Percentiles rank a stretch among this genome's conserved stretches.
These are phyloP conservation scores for Hydrangea macrophylla DNA, from an alignment of 148 eudicot genomes.

Conservation along the genomic window DNA sequence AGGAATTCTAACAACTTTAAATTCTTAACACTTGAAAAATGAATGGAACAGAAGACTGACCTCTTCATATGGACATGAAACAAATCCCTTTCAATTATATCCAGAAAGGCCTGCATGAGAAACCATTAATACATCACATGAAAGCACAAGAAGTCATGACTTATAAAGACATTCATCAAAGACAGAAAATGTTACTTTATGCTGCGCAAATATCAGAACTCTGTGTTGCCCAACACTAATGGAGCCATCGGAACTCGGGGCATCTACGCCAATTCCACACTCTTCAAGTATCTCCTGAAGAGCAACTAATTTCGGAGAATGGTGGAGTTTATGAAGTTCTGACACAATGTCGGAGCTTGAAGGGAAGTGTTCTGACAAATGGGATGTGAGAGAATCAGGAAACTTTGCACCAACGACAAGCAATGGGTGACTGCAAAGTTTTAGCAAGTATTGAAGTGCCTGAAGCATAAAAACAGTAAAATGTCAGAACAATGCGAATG, in stretches of 20 bases:
- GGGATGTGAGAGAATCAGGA: slow-evolving; percentile 51
- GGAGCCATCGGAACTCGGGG: slow-evolving; percentile 69
- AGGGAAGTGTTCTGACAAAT: slow-evolving; percentile 56
- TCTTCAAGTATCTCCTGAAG: slow-evolving; percentile 96
- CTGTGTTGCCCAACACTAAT: slow-evolving; percentile 86
- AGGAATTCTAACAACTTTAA: no score
- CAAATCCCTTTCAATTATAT: slow-evolving; percentile 85
- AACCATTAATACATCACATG: background rate
- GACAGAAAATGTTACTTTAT: slow-evolving; percentile 39
- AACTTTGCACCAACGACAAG: slow-evolving; percentile 76
- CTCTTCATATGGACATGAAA: slow-evolving; percentile 86
- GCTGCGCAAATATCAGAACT: slow-evolving; percentile 97
- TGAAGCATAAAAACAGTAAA: slow-evolving; percentile 22
- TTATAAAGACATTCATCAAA: background rate
- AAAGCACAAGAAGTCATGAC: slow-evolving; percentile 5
- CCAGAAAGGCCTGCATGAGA: slow-evolving; percentile 70
- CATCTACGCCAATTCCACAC: slow-evolving; percentile 91
- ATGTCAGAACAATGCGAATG: slow-evolving; percentile 12
- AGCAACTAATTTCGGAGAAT: slow-evolving; percentile 97
- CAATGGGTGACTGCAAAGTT: slow-evolving; percentile 97
- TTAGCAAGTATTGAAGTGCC: slow-evolving; percentile 92
- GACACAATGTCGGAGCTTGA: slow-evolving; percentile 47
- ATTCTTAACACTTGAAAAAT: no score
- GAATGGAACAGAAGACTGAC: slow-evolving; percentile 24
- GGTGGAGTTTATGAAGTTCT: slow-evolving; percentile 86